Conservation (phyloP, 805 yeast genomes). For the Candida sphagnicola region DNA sequence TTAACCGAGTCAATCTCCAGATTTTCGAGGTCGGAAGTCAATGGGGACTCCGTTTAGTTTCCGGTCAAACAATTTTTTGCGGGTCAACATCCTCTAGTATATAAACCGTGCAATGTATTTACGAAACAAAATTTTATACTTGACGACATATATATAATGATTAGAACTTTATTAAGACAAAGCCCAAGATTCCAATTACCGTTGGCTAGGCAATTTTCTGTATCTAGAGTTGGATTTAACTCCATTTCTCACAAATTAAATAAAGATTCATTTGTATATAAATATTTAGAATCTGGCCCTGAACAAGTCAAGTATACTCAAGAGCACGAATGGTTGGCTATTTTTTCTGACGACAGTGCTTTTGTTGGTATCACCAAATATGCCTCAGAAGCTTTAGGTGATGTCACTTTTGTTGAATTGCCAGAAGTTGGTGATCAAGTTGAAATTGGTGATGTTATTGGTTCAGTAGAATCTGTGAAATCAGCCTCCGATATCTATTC, state of each 20-base stretch:
- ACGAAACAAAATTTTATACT: neutral
- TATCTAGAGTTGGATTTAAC: constrained; percentile 18
- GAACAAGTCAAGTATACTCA: constrained; percentile 62
- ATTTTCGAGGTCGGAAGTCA: neutral
- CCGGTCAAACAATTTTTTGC: neutral
- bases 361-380: constrained; percentile 90
- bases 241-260: constrained; percentile 30
- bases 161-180: constrained; percentile 3
- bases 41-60: neutral
- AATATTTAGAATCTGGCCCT: constrained; percentile 41
- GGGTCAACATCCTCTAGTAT: neutral
- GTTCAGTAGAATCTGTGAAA: constrained; percentile 93
- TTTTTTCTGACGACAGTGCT: constrained; percentile 76
- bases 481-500: constrained; percentile 89
- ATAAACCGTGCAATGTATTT: neutral
- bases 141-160: neutral
- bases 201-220: constrained; percentile 6
- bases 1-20: neutral
- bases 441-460: constrained; percentile 76
- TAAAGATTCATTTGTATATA: constrained; percentile 35
- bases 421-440: constrained; percentile 67
- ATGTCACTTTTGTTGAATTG: constrained; percentile 89
- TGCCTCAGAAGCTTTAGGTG: constrained; percentile 96
- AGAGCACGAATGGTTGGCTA: constrained; percentile 95
- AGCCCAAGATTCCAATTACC: neutral